Evolutionary conservation across 345 rosid genomes (phyloP).

Genomic region (Hypericum perforatum): DNA sequence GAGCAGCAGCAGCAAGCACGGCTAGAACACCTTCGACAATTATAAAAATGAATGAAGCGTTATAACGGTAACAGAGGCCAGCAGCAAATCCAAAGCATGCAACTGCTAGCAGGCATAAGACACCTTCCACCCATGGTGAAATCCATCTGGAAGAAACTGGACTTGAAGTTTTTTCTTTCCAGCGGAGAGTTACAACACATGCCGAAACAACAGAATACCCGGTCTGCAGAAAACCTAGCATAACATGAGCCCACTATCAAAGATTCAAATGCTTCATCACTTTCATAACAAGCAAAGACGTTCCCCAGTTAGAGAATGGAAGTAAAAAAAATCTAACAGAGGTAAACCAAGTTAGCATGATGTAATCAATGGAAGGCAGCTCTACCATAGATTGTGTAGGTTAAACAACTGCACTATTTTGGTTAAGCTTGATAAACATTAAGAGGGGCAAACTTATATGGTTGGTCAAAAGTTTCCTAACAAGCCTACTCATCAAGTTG

Average conservation of each 20-base stretch:
- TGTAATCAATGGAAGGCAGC: too few relatives aligned
- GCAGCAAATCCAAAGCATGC: constrained; percentile 71
- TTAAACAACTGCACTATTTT: too few relatives aligned
- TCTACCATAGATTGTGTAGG: too few relatives aligned
- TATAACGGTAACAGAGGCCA: constrained; percentile 55
- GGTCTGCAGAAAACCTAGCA: constrained; percentile 48
- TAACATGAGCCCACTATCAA: constrained; percentile 1
- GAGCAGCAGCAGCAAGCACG: constrained; percentile 44
- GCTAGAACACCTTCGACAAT: constrained; percentile 41
- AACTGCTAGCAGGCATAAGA: constrained; percentile 50
- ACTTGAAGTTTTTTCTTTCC: constrained; percentile 50
- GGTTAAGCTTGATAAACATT: too few relatives aligned
- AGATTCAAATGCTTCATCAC: not conserved
- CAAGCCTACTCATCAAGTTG: too few relatives aligned
- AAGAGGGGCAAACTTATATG: too few relatives aligned
- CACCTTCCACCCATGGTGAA: constrained; percentile 70
- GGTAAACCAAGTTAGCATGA: too few relatives aligned
- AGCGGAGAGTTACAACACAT: constrained; percentile 69
- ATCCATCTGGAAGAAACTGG: constrained; percentile 39
- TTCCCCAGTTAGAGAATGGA: not conserved
- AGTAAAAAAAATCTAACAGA: too few relatives aligned
- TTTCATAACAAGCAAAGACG: constrained; percentile 1
- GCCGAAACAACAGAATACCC: constrained; percentile 98
- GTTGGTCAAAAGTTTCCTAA: too few relatives aligned
- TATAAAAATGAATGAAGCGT: constrained; percentile 41